Evolutionary conservation across 139 green algal species (phyloP).

Genomic region (Yamagishiella unicocca): DNA sequence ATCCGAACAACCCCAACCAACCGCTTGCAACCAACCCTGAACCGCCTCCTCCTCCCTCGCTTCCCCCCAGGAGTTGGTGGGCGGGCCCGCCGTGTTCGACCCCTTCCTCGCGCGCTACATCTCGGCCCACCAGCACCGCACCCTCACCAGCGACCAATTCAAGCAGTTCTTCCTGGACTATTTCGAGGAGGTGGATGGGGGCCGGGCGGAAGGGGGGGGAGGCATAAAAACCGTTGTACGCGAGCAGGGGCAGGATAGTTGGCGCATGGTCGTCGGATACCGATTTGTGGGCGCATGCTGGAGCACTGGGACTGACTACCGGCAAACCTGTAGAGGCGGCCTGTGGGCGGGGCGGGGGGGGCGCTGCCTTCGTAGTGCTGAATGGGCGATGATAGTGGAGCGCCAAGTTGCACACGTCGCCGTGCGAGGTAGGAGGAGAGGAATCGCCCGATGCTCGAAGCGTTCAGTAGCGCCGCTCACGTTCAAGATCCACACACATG

Average conservation of each 20-base stretch:
- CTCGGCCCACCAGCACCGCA: constrained; percentile 54
- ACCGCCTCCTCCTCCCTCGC: not conserved
- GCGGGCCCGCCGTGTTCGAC: constrained; percentile 76
- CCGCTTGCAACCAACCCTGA: not conserved
- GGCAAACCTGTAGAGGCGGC: too few relatives aligned
- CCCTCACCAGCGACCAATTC: constrained; percentile 73
- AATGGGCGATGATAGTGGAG: too few relatives aligned
- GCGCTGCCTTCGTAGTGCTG: not conserved
- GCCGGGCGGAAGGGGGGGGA: not conserved
- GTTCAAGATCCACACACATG: too few relatives aligned
- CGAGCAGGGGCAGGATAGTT: not conserved
- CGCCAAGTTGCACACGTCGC: too few relatives aligned
- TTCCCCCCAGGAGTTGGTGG: constrained; percentile 69
- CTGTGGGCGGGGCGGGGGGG: too few relatives aligned
- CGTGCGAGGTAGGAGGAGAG: not conserved
- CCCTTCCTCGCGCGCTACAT: constrained; percentile 80
- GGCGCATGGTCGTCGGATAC: too few relatives aligned
- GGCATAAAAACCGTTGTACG: not conserved
- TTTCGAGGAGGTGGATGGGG: constrained; percentile 65
- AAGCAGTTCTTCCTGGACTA: constrained; percentile 76
- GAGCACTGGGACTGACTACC: too few relatives aligned
- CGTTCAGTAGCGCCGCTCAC: not conserved
- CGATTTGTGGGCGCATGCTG: too few relatives aligned
- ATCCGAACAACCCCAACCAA: too few relatives aligned
- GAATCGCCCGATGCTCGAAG: not conserved